Evolutionary conservation across 2,329 filamentous ascomycete genomes (phyloP).

Genomic region (Didymosphaeria variabile): DNA sequence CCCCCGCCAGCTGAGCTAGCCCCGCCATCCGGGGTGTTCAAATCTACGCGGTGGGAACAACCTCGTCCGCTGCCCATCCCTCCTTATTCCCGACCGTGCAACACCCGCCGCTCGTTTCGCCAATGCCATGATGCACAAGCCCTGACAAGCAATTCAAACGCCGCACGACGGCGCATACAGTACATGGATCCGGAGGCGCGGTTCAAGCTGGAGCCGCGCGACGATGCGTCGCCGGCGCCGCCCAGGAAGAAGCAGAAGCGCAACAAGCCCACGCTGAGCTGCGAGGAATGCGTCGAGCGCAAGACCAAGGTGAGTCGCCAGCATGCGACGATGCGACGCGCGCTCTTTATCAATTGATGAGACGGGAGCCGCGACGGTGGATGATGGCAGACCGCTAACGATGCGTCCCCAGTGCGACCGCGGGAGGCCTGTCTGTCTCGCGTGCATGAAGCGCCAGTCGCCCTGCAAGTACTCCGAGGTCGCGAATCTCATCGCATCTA

Average conservation of each 20-base stretch:
- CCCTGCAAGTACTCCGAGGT: conserved; percentile 79
- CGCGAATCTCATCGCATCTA: conserved; percentile 71
- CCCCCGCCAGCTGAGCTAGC: neutral
- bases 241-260: conserved; percentile 78
- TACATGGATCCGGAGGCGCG: conserved; percentile 12
- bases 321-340: conserved; percentile 2
- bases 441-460: conserved; percentile 79
- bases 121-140: conserved; percentile 13
- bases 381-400: conserved; percentile 21
- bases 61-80: conserved; percentile 8
- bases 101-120: conserved; percentile 9
- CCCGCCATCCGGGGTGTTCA: conserved; percentile 2
- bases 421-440: conserved; percentile 65
- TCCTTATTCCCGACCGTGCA: conserved; percentile 15
- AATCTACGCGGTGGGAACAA: conserved; percentile 9
- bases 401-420: conserved; percentile 70
- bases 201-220: conserved; percentile 21
- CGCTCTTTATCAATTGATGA: neutral
- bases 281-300: conserved; percentile 80
- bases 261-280: conserved; percentile 84
- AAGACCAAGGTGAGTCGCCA: conserved; percentile 74
- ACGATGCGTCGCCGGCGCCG: conserved; percentile 36
- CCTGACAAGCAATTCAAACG: neutral
- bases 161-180: conserved; percentile 1
- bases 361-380: neutral